Evolutionary conservation across 139 green algal species (phyloP).

Genomic region (Chlamydomonas applanata): DNA sequence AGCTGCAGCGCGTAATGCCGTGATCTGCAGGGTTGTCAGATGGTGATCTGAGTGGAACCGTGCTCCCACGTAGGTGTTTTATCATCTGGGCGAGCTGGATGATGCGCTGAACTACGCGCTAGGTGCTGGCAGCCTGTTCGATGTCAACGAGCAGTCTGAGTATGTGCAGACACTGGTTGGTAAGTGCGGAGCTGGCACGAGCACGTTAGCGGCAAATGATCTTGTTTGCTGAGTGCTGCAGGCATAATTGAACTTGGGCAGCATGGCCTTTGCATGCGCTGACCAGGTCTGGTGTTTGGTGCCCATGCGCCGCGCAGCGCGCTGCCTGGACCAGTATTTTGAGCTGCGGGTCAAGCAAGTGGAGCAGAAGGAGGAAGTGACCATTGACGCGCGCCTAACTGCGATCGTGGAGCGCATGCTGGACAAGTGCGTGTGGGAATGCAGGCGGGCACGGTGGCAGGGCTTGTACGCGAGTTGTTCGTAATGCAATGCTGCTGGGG

Average conservation of each 20-base stretch:
- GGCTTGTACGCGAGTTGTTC: no score
- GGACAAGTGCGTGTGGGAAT: slow-evolving; percentile 58
- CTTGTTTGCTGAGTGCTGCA: neutral
- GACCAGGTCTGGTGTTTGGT: neutral
- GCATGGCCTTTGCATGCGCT: neutral
- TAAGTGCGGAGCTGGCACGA: slow-evolving; percentile 39
- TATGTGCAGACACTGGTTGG: slow-evolving; percentile 95
- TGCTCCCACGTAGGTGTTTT: slow-evolving; percentile 87
- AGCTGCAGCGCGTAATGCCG: neutral
- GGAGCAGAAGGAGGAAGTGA: slow-evolving; percentile 27
- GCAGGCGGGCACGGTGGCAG: neutral
- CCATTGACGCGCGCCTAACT: slow-evolving; percentile 80
- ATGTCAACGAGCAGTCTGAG: slow-evolving; percentile 85
- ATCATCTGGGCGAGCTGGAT: slow-evolving; percentile 95
- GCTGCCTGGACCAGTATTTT: slow-evolving; percentile 96
- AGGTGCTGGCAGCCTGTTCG: slow-evolving; percentile 88
- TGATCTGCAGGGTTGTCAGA: slow-evolving; percentile 1
- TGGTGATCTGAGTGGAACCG: no score
- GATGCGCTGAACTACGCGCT: slow-evolving; percentile 95
- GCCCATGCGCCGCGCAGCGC: slow-evolving; percentile 57
- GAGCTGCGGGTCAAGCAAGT: slow-evolving; percentile 56
- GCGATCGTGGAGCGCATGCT: slow-evolving; percentile 94
- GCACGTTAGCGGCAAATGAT: neutral
- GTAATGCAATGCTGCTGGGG: no score
- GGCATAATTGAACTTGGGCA: neutral